Percentiles rank a stretch among this genome's conserved stretches.
Conservation (phyloP, 805 yeast genomes). For the Teunomyces cretensis region DNA sequence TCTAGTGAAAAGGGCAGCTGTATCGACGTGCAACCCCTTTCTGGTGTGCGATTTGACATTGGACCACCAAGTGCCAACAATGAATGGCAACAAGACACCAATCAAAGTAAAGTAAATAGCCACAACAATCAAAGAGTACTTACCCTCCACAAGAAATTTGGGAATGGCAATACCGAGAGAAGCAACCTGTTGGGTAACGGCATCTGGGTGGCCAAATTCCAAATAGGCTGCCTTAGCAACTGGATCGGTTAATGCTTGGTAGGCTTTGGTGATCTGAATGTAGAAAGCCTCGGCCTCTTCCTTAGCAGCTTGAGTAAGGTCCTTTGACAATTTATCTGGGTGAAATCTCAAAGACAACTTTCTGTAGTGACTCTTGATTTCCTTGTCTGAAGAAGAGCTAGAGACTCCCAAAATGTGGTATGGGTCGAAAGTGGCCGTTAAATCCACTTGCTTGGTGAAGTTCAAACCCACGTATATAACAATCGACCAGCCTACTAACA, state of each 20-base stretch:
- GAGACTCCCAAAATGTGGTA: constrained; percentile 80
- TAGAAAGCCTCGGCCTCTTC: constrained; percentile 68
- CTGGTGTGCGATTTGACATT: constrained; percentile 77
- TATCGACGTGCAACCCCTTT: constrained; percentile 74
- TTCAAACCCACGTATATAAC: constrained; percentile 41
- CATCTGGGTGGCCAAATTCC: constrained; percentile 93
- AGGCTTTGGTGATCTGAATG: constrained; percentile 85
- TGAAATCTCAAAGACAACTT: constrained; percentile 85
- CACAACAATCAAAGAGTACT: constrained; percentile 64
- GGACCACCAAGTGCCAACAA: constrained; percentile 91
- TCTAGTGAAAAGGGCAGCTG: constrained; percentile 79
- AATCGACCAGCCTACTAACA: constrained; percentile 60
- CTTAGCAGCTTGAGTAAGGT: constrained; percentile 55
- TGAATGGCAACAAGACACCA: constrained; percentile 74
- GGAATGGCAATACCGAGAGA: constrained; percentile 96
- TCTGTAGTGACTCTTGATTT: constrained; percentile 79
- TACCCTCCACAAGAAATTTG: constrained; percentile 81
- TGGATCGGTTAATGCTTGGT: constrained; percentile 93
- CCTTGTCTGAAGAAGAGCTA: constrained; percentile 65
- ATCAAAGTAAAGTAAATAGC: constrained; percentile 65
- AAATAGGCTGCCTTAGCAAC: constrained; percentile 75
- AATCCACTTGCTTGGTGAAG: constrained; percentile 45
- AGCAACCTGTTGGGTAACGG: constrained; percentile 77
- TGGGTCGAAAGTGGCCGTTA: constrained; percentile 73
- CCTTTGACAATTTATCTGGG: constrained; percentile 85